Conservation (phyloP, 768 basidiomycete genomes). For the Tylopilus rubrobrunneus region DNA sequence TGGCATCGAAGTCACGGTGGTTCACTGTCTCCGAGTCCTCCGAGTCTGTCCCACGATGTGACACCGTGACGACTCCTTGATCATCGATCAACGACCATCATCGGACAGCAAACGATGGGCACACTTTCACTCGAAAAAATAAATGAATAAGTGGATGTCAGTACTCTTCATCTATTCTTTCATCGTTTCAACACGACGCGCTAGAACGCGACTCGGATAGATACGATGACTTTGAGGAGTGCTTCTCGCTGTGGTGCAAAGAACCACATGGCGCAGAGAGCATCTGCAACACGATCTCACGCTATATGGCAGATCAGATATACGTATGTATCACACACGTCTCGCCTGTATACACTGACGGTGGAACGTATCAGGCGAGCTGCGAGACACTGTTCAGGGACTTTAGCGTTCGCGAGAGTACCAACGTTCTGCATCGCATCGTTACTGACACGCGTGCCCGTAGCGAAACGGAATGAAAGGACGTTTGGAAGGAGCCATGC, state of each 20-base stretch:
- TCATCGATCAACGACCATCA: too few species aligned
- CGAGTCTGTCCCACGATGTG: too few species aligned
- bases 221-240: slow-evolving; percentile 53
- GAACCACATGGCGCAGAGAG: slow-evolving; percentile 58
- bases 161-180: slow-evolving; percentile 14
- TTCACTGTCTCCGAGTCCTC: too few species aligned
- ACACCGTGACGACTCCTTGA: too few species aligned
- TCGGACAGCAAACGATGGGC: too few species aligned
- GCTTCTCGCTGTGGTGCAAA: slow-evolving; percentile 57
- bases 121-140: too few species aligned
- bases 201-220: slow-evolving; percentile 18
- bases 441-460: slow-evolving; percentile 64
- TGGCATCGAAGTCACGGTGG: too few species aligned
- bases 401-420: slow-evolving; percentile 62
- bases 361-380: slow-evolving; percentile 44
- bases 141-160: slow-evolving; percentile 51
- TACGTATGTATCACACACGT: slow-evolving; percentile 20
- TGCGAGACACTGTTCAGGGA: slow-evolving; percentile 65
- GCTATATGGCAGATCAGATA: slow-evolving; percentile 67
- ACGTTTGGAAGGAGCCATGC: slow-evolving; percentile 63
- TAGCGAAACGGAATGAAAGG: slow-evolving; percentile 38
- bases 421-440: slow-evolving; percentile 66
- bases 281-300: slow-evolving; percentile 66
- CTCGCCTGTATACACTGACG: background rate
- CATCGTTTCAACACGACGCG: background rate